Evolutionary conservation across 495 filamentous ascomycete species (phyloP), one percentile per base, ranked within the genome.

Genomic region (Penicillium canescens): DNA sequence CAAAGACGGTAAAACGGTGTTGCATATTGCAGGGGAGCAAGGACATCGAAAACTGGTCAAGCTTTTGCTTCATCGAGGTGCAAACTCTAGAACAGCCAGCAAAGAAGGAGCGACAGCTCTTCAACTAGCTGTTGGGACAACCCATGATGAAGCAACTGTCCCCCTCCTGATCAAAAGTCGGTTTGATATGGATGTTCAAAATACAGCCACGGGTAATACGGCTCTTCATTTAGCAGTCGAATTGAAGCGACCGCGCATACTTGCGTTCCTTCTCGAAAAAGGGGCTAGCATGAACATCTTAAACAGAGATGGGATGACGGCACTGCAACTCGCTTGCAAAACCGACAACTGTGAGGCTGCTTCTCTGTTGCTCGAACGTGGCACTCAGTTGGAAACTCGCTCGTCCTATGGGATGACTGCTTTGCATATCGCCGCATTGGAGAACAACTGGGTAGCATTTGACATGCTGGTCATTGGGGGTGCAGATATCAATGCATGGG

Each of bases 401-500:
- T 67, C 67, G 0, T 20, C 52, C 1, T 41, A 46, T 7, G 65
- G 64, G 0, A 28, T 47, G 1, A 74, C 66, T 6, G 69, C 71
- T 0, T 49, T 72, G 11, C 71, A 74, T 4, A 2, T 57, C 0
- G 61, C 71, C 6, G 69, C 66, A 0, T 20, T 45, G 13, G 23
- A 59, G 11, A 54, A 58, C 2, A 36, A 74, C 38, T 71, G 67
- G 69, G 34, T 63, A 14, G 69, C 63, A 4, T 68, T 71, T 44
- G 68, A 71, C 20, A 50, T 72, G 21, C 53, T 74, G 1, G 0
- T 72, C 0, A 66, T 60, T 11, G 65, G 61, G 0, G 68, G 71
- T 0, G 71, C 69, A 0, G 65, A 74, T 26, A 64, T 74, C 45
- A 71, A 74, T 38, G 58, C 51, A 0, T 66, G 62, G 65, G 56